Evolutionary conservation across 2,329 filamentous ascomycete genomes (phyloP), one percentile per base, ranked within the genome.

Genomic region (Xylariaceae sp.): DNA sequence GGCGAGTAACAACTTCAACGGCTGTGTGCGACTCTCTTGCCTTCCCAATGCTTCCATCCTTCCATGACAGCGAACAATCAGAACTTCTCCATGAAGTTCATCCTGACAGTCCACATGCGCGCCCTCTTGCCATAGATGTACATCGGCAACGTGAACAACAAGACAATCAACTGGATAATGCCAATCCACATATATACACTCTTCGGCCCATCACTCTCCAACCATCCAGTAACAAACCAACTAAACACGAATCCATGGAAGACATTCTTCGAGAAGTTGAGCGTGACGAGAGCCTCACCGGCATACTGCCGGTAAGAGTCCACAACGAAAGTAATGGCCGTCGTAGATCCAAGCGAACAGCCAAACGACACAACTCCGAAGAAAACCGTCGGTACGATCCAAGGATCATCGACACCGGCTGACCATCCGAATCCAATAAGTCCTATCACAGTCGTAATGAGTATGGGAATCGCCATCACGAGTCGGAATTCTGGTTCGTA

Each of bases 371-470:
- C 85, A 44, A 97, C 70, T 6, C 93, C 93, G 60, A 97, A 97
- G 73, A 97, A 97, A 4, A 96, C 68, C 0, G 93, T 97, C 0
- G 94, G 94, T 0, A 96, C 89, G 47, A 96, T 95, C 89, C 89
- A 97, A 18, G 80, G 76, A 63, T 97, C 84, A 19, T 77, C 77
- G 51, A 86, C 79, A 56, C 90, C 70, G 0, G 88, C 90, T 10
- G 88, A 91, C 94, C 93, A 97, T n/a, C 93, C 93, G 64, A 94
- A 97, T 2, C 91, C 93, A 85, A 97, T 96, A 14, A 97, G 80
- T 0, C 94, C 94, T 31, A 93, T 83, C 1, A 86, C 83, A 0
- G 92, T 97, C 3, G 84, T 84, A 48, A 97, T 63, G 1, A 87
- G 76, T 31, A 97, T 86, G 0, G 92, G 93, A 3, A 87, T 71